Base-by-base conservation (phyloP, 164 flowering plant species). In the Magnolia officinalis region DNA sequence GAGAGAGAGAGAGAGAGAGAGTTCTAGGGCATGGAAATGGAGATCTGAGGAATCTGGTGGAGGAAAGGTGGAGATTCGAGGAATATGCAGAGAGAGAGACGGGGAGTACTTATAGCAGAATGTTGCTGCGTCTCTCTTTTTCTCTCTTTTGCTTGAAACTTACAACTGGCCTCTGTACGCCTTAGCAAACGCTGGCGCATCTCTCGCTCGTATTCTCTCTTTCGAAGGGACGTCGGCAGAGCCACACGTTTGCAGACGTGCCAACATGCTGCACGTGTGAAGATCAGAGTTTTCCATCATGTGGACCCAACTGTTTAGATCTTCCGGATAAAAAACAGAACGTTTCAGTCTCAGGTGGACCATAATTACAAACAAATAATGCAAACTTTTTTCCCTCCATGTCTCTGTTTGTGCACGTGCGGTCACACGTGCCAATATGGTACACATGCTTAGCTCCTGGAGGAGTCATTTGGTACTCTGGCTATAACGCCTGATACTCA, bases 111-210 rank as follows among this genome's bases (percentile, higher is more conserved):
- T 70, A 70, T 70, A 70, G 18, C 1, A 8, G 50, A 16, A 55
- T 55, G 61, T 64, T 20, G 24, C 67, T 6, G 24, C n/a, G 8
- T 14, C 49, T 51, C 63, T 21, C n/a, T 72, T 26, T 72, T 31
- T 9, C 45, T 50, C 73, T 72, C 74, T 72, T 23, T 11, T 71
- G 73, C 73, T 72, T 52, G 63, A 70, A 70, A 9, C 37, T 70
- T 14, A 70, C 58, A 70, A 70, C 72, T 20, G 51, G 59, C 55
- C 9, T 50, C n/a, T 19, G 20, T 19, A 18, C 18, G 50, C 72
- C 45, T 45, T 70, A 18, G 20, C 37, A 70, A 49, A 24, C 45
- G 72, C 72, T 50, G 72, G 21, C 72, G 72, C 13, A n/a, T 50
- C 9, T 70, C 61, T 55, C 61, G 61, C 61, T 55, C 61, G 61